phyloP scores from a whole-genome alignment of 495 filamentous ascomycete genomes.

The Hypoxylon trugodes region DNA sequence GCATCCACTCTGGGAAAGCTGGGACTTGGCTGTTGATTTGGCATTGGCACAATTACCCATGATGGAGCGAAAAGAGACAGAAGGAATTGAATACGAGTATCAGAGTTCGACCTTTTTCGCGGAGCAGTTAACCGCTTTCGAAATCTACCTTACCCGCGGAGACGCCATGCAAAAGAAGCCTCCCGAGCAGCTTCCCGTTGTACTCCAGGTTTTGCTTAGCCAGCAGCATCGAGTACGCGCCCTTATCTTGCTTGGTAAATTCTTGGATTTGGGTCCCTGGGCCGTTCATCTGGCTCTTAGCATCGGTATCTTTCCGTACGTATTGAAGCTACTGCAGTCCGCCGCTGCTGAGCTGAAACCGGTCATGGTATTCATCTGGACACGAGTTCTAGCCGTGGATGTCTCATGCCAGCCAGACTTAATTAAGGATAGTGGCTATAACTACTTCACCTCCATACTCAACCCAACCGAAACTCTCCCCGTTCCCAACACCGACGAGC shows the following conservation, averaged over 20 bases:
- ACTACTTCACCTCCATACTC: slow-evolving; percentile 92
- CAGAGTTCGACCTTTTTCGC: slow-evolving; percentile 95
- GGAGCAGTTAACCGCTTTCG: slow-evolving; percentile 96
- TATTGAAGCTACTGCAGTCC: slow-evolving; percentile 93
- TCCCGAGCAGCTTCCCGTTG: slow-evolving; percentile 94
- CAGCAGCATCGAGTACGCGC: slow-evolving; percentile 95
- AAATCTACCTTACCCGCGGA: slow-evolving; percentile 92
- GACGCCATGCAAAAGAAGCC: slow-evolving; percentile 80
- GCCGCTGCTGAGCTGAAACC: slow-evolving; percentile 94
- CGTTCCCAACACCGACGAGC: slow-evolving; percentile 84
- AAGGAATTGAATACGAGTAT: slow-evolving; percentile 85
- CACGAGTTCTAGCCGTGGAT: slow-evolving; percentile 94
- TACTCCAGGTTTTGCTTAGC: slow-evolving; percentile 93
- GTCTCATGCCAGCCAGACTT: slow-evolving; percentile 90
- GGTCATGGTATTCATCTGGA: slow-evolving; percentile 99
- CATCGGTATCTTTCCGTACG: slow-evolving; percentile 99
- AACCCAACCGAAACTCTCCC: slow-evolving; percentile 83
- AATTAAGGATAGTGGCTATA: slow-evolving; percentile 94
- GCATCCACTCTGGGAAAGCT: slow-evolving; percentile 95
- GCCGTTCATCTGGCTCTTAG: slow-evolving; percentile 94
- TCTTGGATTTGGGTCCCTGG: slow-evolving; percentile 96
- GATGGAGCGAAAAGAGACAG: slow-evolving; percentile 73
- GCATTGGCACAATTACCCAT: slow-evolving; percentile 90
- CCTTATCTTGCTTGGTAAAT: slow-evolving; percentile 90
- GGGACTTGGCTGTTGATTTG: slow-evolving; percentile 97